Conservation (phyloP, 192 early-diverging fungal genomes). For the Physocladia obscura region DNA sequence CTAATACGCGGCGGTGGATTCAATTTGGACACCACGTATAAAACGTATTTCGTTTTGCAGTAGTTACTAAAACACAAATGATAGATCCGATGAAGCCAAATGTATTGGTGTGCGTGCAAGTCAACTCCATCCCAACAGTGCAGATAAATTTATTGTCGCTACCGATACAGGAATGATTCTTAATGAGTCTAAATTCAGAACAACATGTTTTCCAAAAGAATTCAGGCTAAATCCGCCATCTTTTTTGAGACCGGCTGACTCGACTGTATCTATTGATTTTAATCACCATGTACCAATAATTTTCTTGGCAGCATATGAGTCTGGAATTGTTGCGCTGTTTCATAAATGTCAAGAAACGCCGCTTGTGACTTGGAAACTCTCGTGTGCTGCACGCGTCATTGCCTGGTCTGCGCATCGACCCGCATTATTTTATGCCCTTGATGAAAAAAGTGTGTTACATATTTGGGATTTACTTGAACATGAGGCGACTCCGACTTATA, state of each 20-base stretch:
- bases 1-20: constrained; percentile 30
- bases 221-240: constrained; percentile 2
- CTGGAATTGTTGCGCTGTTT: constrained; percentile 42
- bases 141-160: constrained; percentile 33
- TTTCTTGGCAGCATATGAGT: constrained; percentile 45
- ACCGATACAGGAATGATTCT: constrained; percentile 30
- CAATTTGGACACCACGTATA: constrained; percentile 10
- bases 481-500: constrained; percentile 25
- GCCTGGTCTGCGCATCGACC: constrained; percentile 51
- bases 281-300: constrained; percentile 27
- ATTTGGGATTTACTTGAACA: constrained; percentile 48
- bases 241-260: constrained; percentile 8
- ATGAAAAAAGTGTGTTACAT: constrained; percentile 25
- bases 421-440: constrained; percentile 46
- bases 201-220: constrained; percentile 26
- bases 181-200: constrained; percentile 35
- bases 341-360: background rate
- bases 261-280: constrained; percentile 25
- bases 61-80: background rate
- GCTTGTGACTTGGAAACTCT: constrained; percentile 34
- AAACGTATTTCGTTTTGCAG: background rate
- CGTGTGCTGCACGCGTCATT: constrained; percentile 10
- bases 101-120: background rate
- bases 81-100: constrained; percentile 7
- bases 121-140: background rate